Percentiles rank a stretch among this genome's conserved stretches.
These are phyloP conservation scores for Fraxinus angustifolia DNA, from an alignment of 305 asterid genomes.

Conservation along the genomic window DNA sequence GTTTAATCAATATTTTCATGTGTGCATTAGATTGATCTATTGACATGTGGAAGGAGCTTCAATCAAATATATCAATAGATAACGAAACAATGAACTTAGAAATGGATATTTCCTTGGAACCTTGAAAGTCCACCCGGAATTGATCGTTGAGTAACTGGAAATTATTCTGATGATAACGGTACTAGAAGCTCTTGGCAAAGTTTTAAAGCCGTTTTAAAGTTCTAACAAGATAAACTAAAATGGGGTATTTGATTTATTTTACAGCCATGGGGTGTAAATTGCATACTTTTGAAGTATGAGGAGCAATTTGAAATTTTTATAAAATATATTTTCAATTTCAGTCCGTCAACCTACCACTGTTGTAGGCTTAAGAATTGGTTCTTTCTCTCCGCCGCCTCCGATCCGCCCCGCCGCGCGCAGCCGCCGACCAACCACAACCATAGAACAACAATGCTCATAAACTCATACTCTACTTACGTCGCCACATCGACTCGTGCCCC, in stretches of 20 bases:
- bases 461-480: conserved; percentile 20
- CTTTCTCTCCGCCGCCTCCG: conserved; percentile 9
- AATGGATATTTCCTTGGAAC: too few species aligned
- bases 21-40: too few species aligned
- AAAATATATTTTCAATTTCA: not conserved
- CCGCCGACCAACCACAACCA: not conserved
- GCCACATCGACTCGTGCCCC: conserved; percentile 20
- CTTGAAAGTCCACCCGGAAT: too few species aligned
- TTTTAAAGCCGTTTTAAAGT: too few species aligned
- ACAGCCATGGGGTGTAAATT: not conserved
- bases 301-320: not conserved
- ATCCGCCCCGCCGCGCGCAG: not conserved
- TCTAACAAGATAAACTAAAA: not conserved
- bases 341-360: not conserved
- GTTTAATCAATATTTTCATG: too few species aligned
- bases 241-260: not conserved
- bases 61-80: too few species aligned
- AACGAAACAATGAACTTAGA: too few species aligned
- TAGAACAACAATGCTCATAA: not conserved
- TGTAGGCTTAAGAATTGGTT: not conserved
- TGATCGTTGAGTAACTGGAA: too few species aligned
- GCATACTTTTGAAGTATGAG: not conserved
- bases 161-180: too few species aligned
- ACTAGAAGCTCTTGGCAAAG: too few species aligned
- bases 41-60: too few species aligned